Percentiles rank a stretch among this genome's conserved stretches.
Evolutionary conservation across 1,284 basidiomycete species (phyloP).

Genomic region (Leccinum glutinopallens): DNA sequence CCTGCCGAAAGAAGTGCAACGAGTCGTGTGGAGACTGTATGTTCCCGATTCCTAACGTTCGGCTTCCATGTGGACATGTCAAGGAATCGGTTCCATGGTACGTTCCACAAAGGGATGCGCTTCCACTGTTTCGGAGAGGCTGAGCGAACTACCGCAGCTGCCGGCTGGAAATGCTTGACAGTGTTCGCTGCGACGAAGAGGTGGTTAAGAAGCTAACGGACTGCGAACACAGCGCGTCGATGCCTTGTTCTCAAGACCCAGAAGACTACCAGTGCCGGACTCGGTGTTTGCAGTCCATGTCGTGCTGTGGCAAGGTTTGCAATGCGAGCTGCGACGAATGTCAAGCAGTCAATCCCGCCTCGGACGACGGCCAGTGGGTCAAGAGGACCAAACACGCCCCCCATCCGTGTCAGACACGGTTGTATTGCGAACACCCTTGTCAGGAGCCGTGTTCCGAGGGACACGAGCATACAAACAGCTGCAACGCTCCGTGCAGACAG

Average conservation of each 20-base stretch:
- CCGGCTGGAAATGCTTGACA: slow-evolving; percentile 45
- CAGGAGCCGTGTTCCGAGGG: slow-evolving; percentile 49
- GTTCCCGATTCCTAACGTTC: slow-evolving; percentile 49
- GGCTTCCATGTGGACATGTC: slow-evolving; percentile 66
- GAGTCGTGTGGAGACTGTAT: slow-evolving; percentile 58
- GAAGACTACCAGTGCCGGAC: slow-evolving; percentile 42
- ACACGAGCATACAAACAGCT: slow-evolving; percentile 52
- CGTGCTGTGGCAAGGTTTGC: slow-evolving; percentile 61
- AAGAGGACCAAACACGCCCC: slow-evolving; percentile 41
- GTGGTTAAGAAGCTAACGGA: slow-evolving; percentile 50
- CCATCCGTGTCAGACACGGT: slow-evolving; percentile 54
- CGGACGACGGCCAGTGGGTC: slow-evolving; percentile 11
- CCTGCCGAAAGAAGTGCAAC: slow-evolving; percentile 59
- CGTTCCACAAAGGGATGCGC: slow-evolving; percentile 16
- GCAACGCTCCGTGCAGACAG: slow-evolving; percentile 55
- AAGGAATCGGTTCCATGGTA: slow-evolving; percentile 57
- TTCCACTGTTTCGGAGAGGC: background rate
- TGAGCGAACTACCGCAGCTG: slow-evolving; percentile 41
- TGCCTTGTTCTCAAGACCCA: slow-evolving; percentile 53
- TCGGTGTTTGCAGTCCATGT: slow-evolving; percentile 43
- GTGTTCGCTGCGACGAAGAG: slow-evolving; percentile 46
- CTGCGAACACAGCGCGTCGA: slow-evolving; percentile 57
- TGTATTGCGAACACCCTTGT: slow-evolving; percentile 66
- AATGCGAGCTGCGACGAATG: slow-evolving; percentile 53
- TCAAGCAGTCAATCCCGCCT: slow-evolving; percentile 38